These are phyloP conservation scores for Herpotrichia juniperi DNA, from an alignment of 2,329 filamentous ascomycete species.

Conservation along the genomic window DNA sequence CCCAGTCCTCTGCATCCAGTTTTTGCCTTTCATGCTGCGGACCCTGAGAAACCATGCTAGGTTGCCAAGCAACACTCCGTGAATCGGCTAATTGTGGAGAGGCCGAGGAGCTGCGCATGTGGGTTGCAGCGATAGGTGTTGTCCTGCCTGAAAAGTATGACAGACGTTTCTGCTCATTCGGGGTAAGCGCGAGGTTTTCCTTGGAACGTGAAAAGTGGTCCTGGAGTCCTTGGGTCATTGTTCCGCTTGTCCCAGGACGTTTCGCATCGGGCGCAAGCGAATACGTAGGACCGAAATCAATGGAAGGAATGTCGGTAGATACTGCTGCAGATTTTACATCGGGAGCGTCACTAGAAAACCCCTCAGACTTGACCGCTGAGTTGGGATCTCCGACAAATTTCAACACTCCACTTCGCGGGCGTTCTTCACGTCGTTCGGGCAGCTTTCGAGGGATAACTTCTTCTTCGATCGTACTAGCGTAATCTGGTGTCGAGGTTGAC, in stretches of 20 bases:
- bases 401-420: conserved; percentile 77
- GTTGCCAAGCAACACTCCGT: conserved; percentile 80
- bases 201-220: conserved; percentile 37
- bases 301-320: conserved; percentile 67
- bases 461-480: conserved; percentile 68
- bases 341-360: conserved; percentile 55
- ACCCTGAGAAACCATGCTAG: conserved; percentile 63
- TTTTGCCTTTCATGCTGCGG: conserved; percentile 56
- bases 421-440: conserved; percentile 63
- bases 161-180: conserved; percentile 35
- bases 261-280: conserved; percentile 65
- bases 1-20: conserved; percentile 80
- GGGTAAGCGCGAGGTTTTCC: conserved; percentile 36
- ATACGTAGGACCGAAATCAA: conserved; percentile 87
- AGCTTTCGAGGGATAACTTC: conserved; percentile 45
- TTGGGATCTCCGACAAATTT: conserved; percentile 72
- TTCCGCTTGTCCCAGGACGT: conserved; percentile 62
- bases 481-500: conserved; percentile 74
- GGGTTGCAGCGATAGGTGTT: conserved; percentile 49
- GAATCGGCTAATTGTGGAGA: conserved; percentile 58
- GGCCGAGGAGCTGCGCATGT: conserved; percentile 45
- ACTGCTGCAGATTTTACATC: conserved; percentile 13
- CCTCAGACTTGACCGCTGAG: conserved; percentile 47
- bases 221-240: conserved; percentile 50
- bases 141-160: conserved; percentile 36